Percentiles rank a stretch among this genome's conserved stretches.
Evolutionary conservation across 345 rosid genomes (phyloP).

Genomic region (Rhizophora apiculata): DNA sequence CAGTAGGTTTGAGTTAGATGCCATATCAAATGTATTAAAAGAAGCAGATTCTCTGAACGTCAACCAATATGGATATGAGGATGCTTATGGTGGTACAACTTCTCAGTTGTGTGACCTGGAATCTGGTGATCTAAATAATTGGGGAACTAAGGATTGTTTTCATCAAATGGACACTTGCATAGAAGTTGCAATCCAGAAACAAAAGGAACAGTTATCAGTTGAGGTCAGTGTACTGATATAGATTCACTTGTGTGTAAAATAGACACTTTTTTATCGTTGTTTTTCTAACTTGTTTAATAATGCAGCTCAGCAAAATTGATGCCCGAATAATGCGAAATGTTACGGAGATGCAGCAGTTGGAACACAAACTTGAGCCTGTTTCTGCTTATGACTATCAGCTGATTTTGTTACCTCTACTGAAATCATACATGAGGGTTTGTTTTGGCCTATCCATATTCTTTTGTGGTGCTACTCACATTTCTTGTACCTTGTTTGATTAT

Average conservation of each 20-base stretch:
- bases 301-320: conserved; percentile 84
- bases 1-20: conserved; percentile 64
- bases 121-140: conserved; percentile 74
- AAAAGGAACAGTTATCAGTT: conserved; percentile 67
- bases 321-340: conserved; percentile 69
- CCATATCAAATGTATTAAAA: conserved; percentile 63
- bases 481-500: conserved; percentile 10
- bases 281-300: conserved; percentile 21
- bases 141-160: conserved; percentile 64
- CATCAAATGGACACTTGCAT: conserved; percentile 72
- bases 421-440: conserved; percentile 78
- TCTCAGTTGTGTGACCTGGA: conserved; percentile 82
- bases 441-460: conserved; percentile 47
- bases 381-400: conserved; percentile 64
- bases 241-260: conserved; percentile 9
- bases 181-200: conserved; percentile 74
- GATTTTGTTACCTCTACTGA: conserved; percentile 70
- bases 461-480: conserved; percentile 17
- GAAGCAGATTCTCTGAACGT: conserved; percentile 64
- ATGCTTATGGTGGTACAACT: conserved; percentile 48
- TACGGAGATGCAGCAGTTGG: conserved; percentile 75
- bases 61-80: conserved; percentile 70
- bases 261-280: conserved; percentile 24
- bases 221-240: conserved; percentile 54
- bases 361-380: conserved; percentile 70